Evolutionary conservation across 306 rosid genomes (phyloP).

Genomic region (Quercus dentata): DNA sequence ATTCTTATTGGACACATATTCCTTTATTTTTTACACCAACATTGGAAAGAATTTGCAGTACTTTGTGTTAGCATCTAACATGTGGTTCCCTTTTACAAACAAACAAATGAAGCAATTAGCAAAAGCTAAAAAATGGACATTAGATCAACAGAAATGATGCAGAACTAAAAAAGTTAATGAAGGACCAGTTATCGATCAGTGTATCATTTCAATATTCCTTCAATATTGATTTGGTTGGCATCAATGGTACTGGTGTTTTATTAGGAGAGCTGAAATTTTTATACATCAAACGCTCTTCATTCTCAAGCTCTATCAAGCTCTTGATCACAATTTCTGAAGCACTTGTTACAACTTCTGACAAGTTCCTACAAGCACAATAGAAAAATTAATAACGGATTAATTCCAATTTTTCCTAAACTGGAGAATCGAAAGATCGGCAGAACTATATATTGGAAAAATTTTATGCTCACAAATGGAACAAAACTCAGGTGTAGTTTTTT

Average conservation of each 20-base stretch:
- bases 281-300: slow-evolving; percentile 31
- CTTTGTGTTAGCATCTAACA: too few species aligned
- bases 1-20: neutral
- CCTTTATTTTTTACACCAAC: too few species aligned
- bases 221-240: neutral
- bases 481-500: too few species aligned
- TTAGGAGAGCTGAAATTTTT: neutral
- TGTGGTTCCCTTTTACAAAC: too few species aligned
- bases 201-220: neutral
- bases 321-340: slow-evolving; percentile 57
- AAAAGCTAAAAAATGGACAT: neutral
- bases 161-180: neutral
- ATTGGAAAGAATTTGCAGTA: too few species aligned
- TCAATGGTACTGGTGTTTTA: neutral
- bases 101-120: neutral
- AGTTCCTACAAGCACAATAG: slow-evolving; percentile 44
- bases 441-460: too few species aligned
- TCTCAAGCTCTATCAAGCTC: slow-evolving; percentile 61
- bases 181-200: neutral
- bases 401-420: neutral
- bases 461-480: too few species aligned
- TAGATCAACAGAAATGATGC: neutral
- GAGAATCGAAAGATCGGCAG: too few species aligned
- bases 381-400: neutral
- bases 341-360: slow-evolving; percentile 56